Conservation (phyloP, 2,329 filamentous ascomycete genomes). For the Aspergillus cejpii region DNA sequence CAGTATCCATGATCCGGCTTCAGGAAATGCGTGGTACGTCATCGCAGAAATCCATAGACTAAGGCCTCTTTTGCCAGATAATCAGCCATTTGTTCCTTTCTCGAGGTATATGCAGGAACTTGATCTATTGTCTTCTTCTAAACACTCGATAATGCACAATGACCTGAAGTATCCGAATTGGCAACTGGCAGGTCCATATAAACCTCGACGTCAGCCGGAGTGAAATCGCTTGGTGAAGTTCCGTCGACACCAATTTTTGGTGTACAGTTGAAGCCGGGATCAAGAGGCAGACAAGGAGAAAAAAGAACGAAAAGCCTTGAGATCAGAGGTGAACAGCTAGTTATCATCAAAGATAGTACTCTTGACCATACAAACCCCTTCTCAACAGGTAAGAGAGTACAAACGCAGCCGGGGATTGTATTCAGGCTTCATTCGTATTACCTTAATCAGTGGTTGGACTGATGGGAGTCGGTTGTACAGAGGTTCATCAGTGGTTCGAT, state of each 20-base stretch:
- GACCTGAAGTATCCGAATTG: background rate
- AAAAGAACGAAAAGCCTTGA: background rate
- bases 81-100: conserved; percentile 1
- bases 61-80: conserved; percentile 1
- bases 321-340: background rate
- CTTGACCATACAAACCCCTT: too few relatives aligned
- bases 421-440: too few relatives aligned
- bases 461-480: too few relatives aligned
- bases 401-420: too few relatives aligned
- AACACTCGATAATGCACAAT: background rate
- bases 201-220: background rate
- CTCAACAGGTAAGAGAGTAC: too few relatives aligned
- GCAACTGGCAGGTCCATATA: too few relatives aligned
- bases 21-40: too few relatives aligned
- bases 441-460: too few relatives aligned
- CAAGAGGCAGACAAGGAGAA: background rate
- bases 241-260: background rate
- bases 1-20: too few relatives aligned
- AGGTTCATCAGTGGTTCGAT: too few relatives aligned
- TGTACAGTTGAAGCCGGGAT: background rate
- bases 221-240: background rate
- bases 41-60: too few relatives aligned
- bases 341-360: too few relatives aligned
- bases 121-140: background rate
- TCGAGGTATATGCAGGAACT: conserved; percentile 3